These are phyloP conservation scores for Mimosa pudica DNA, from an alignment of 306 rosid genomes.

Conservation along the genomic window DNA sequence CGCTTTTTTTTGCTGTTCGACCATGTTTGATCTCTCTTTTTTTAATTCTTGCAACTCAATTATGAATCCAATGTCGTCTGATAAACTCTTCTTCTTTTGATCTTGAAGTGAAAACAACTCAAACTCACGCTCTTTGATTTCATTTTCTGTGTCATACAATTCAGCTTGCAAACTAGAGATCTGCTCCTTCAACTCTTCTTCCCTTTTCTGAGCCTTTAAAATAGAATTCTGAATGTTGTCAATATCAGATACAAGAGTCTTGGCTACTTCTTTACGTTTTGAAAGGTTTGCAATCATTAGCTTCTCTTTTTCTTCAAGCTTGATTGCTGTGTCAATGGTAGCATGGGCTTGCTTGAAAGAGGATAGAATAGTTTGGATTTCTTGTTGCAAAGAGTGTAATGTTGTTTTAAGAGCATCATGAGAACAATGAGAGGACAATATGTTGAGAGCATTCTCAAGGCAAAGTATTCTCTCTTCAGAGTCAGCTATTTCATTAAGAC, in stretches of 20 bases:
- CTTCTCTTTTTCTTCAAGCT: background rate
- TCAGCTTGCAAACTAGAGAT: background rate
- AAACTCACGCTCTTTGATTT: background rate
- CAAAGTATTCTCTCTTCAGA: background rate
- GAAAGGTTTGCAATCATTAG: background rate
- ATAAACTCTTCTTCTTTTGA: background rate
- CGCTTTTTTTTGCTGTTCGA: background rate
- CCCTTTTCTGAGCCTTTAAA: background rate
- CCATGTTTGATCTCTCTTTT: background rate
- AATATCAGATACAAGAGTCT: background rate
- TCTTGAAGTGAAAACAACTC: background rate
- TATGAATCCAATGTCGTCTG: background rate
- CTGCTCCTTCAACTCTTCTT: background rate
- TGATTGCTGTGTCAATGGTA: background rate
- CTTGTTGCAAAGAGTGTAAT: background rate
- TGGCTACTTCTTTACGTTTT: background rate
- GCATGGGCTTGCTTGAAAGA: background rate
- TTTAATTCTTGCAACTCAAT: background rate
- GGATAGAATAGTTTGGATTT: background rate
- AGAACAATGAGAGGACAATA: background rate
- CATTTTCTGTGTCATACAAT: background rate
- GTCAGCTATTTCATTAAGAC: background rate
- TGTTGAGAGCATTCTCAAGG: background rate
- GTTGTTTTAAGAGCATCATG: background rate
- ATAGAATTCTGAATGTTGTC: background rate